Evolutionary conservation across 805 yeast genomes (phyloP), one percentile per base, ranked within the genome.

Genomic region (Metschnikowia cerradonensis): DNA sequence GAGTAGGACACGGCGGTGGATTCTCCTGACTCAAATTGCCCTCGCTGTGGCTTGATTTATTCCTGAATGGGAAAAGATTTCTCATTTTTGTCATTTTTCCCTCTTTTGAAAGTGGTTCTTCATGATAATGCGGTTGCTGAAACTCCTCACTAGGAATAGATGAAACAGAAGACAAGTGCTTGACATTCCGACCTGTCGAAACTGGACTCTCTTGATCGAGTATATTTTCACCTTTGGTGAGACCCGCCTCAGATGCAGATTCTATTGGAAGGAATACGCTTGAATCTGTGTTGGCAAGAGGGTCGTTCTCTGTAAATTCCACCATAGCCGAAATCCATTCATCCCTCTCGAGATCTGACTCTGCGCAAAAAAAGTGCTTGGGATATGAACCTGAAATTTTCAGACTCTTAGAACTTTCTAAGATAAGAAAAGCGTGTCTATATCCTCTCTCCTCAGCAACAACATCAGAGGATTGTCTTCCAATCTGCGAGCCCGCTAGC

Each of bases 301-400:
- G 57, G 35, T 57, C 60, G 17, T 57, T 55, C 23, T 68, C 71
- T 26, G 65, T 63, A 45, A 61, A 65, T 45, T 71, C 74, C 11
- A 74, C 64, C 59, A 74, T 64, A 1, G 65, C 57, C 20, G 78
- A 75, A 7, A 87, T 79, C 94, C 95, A 88, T 8, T 70, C 70
- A 59, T 86, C 91, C 50, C 92, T 76, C 61, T 90, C 96, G 26
- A 74, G 77, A 41, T 86, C 86, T 7, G 86, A 82, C 63, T 90
- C 96, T 2, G 94, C 86, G 66, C 95, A 88, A 48, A 90, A 78
- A 46, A 80, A 77, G 60, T 85, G 88, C 55, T 77, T 82, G 1
- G 80, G 78, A 30, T 55, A 70, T 4, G 64, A 60, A 6, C 70
- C 57, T 38, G 72, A 55, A 50, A 69, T 51, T 58, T 70, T 60